A percentile compares a stretch with the other conserved stretches of the same genome.
Conservation (phyloP, 306 rosid species). For the Glycine tomentella region DNA sequence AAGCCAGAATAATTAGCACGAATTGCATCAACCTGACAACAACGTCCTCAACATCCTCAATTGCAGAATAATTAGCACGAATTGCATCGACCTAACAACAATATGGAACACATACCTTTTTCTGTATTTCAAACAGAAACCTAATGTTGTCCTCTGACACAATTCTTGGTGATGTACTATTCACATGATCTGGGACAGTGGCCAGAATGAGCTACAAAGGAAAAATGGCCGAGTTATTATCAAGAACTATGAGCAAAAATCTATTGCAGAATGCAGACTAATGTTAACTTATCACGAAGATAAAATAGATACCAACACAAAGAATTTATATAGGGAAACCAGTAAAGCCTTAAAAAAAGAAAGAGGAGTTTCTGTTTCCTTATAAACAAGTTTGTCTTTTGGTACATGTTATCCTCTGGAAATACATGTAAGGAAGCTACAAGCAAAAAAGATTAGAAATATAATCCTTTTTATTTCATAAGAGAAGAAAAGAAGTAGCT, state of each 20-base stretch:
- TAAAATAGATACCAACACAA: slow-evolving; percentile 34
- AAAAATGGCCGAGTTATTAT: slow-evolving; percentile 21
- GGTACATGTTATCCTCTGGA: no score
- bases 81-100: slow-evolving; percentile 77
- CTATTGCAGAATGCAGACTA: slow-evolving; percentile 25
- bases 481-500: no score
- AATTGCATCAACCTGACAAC: slow-evolving; percentile 78
- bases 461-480: no score
- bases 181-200: slow-evolving; percentile 68
- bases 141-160: slow-evolving; percentile 83
- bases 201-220: slow-evolving; percentile 77
- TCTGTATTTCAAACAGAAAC: slow-evolving; percentile 91
- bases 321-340: slow-evolving; percentile 9
- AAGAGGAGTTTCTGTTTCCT: not conserved
- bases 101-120: slow-evolving; percentile 64
- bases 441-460: no score
- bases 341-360: not conserved
- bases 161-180: slow-evolving; percentile 74
- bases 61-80: slow-evolving; percentile 73
- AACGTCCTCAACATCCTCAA: not conserved
- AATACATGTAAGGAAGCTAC: no score
- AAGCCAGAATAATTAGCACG: slow-evolving; percentile 80
- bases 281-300: slow-evolving; percentile 26
- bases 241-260: slow-evolving; percentile 35
- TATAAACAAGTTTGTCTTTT: not conserved